phyloP scores from a whole-genome alignment of 495 filamentous ascomycete species.

The Annulohypoxylon stygium region DNA sequence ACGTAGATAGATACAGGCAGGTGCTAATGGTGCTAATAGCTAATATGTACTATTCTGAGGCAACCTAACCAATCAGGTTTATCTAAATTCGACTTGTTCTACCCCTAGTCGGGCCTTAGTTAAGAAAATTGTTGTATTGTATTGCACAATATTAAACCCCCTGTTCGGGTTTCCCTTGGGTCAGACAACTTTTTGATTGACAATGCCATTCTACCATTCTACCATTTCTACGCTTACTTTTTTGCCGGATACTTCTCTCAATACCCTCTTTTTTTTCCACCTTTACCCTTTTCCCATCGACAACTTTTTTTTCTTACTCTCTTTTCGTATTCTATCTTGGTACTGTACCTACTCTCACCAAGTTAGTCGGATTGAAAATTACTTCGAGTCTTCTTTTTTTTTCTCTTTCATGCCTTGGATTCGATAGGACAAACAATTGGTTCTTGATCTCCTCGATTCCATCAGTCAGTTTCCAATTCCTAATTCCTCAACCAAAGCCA shows the following conservation, averaged over 20 bases:
- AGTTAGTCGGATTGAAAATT: not conserved
- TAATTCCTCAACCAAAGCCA: not conserved
- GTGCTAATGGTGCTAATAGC: too few species aligned
- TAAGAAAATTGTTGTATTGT: slow-evolving; percentile 39
- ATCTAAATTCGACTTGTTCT: slow-evolving; percentile 36
- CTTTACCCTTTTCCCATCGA: slow-evolving; percentile 38
- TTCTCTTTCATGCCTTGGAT: not conserved
- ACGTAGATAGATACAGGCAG: too few species aligned
- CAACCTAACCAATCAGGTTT: slow-evolving; percentile 39
- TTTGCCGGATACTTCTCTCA: slow-evolving; percentile 46
- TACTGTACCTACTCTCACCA: not conserved
- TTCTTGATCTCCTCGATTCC: slow-evolving; percentile 8
- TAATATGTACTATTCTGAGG: not conserved
- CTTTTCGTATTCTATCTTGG: not conserved
- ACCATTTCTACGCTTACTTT: slow-evolving; percentile 39
- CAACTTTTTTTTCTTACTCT: slow-evolving; percentile 36
- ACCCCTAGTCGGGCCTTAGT: slow-evolving; percentile 46
- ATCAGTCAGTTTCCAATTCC: not conserved
- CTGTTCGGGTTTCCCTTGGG: slow-evolving; percentile 46
- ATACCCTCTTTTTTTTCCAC: slow-evolving; percentile 36
- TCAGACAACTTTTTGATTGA: slow-evolving; percentile 50
- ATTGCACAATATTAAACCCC: slow-evolving; percentile 49
- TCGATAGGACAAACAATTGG: not conserved
- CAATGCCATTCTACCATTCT: slow-evolving; percentile 18
- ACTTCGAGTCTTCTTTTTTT: not conserved